Base-by-base conservation (phyloP, 116 monocot species). In the Phalaenopsis hybrid region DNA sequence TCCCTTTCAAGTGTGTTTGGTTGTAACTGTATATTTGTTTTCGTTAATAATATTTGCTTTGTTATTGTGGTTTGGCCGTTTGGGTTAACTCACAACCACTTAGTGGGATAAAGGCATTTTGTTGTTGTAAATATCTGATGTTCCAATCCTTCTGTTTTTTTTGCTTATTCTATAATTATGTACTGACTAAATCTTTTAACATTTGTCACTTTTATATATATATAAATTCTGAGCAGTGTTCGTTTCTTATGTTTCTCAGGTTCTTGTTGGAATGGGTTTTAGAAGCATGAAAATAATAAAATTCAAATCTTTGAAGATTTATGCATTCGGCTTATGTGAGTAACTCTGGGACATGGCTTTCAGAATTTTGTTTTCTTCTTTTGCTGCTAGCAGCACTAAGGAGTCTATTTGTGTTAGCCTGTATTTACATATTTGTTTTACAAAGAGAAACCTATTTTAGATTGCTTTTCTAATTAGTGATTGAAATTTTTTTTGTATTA, bases 241-340 rank as follows among this genome's bases (percentile, higher is more conserved):
- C 17, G 55, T 20, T 28, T 82, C n/a, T 82, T 77, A 43, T 75
- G 44, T 74, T 48, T 84, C 88, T 81, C 89, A 97, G 97, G 88
- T 97, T 41, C 97, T 97, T 89, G 94, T 97, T 44, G 97, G 91
- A 78, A 97, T 85, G 79, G 97, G 97, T 82, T 97, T 84, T 44
- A 89, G 92, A 86, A 93, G 80, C 61, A 86, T 97, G 90, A 88
- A 78, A 85, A 76, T 97, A 76, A 84, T 97, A 78, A 92, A 79
- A 77, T 41, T 97, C 44, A 97, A 94, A 79, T 84, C 92, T 78
- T 51, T 97, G 84, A 93, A 90, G 78, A 77, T 97, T 57, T 97
- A 97, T 87, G 97, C 97, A 83, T 97, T 97, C 88, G 97, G 97
- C 72, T 83, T 97, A 85, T 97, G 97, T 97, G 78, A 97, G 97